These are phyloP conservation scores for Bifiguratus adelaidae DNA, from an alignment of 192 early-diverging fungal species.

Conservation along the genomic window DNA sequence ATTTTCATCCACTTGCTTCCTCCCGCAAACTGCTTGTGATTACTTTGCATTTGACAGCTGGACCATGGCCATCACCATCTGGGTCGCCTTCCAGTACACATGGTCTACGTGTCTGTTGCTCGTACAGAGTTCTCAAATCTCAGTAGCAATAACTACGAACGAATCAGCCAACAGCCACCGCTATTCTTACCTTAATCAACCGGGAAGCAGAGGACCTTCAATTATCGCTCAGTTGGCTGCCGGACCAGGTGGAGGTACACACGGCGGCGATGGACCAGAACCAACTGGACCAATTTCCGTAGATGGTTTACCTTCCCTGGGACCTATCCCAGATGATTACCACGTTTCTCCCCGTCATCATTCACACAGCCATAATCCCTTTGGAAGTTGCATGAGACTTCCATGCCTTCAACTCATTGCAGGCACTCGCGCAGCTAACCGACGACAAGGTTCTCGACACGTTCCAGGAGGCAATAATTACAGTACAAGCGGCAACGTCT, in stretches of 20 bases:
- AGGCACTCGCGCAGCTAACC: slow-evolving; percentile 14
- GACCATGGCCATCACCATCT: slow-evolving; percentile 54
- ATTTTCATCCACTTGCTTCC: slow-evolving; percentile 29
- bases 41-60: slow-evolving; percentile 65
- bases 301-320: slow-evolving; percentile 21
- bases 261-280: slow-evolving; percentile 18
- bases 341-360: slow-evolving; percentile 13
- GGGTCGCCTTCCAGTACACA: slow-evolving; percentile 64
- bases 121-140: slow-evolving; percentile 71
- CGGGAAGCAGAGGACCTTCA: slow-evolving; percentile 14
- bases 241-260: slow-evolving; percentile 20
- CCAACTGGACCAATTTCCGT: slow-evolving; percentile 5
- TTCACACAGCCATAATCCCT: slow-evolving; percentile 12
- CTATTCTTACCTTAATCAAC: slow-evolving; percentile 39
- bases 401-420: slow-evolving; percentile 19
- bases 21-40: slow-evolving; percentile 53
- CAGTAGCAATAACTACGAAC: slow-evolving; percentile 76
- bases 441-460: slow-evolving; percentile 19
- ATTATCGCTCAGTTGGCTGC: slow-evolving; percentile 45
- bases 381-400: slow-evolving; percentile 7
- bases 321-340: slow-evolving; percentile 6
- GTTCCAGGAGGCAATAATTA: slow-evolving; percentile 3
- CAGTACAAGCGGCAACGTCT: slow-evolving; percentile 43
- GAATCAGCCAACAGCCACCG: slow-evolving; percentile 78
- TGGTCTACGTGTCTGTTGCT: slow-evolving; percentile 77